Conservation (phyloP, 805 yeast genomes). For the Wickerhamomyces sydowiorum region DNA sequence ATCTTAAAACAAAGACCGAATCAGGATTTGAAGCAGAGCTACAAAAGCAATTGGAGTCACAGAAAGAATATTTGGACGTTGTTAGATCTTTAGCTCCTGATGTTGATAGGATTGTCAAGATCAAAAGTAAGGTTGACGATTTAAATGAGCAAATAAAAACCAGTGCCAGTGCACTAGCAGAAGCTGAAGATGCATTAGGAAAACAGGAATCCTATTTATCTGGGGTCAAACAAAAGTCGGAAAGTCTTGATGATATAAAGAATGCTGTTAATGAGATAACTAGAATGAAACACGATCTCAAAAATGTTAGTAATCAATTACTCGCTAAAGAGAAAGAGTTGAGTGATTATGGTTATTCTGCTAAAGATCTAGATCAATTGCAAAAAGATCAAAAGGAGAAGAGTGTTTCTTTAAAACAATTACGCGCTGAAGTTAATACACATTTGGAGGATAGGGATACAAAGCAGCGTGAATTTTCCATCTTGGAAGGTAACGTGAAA, state of each 20-base stretch:
- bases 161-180: not conserved
- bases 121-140: conserved; percentile 8
- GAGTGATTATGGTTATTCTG: conserved; percentile 29
- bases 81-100: conserved; percentile 24
- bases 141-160: conserved; percentile 8
- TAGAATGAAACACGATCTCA: conserved; percentile 28
- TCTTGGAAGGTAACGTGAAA: conserved; percentile 44
- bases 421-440: conserved; percentile 29
- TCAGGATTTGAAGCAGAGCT: conserved; percentile 27
- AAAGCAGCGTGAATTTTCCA: conserved; percentile 35
- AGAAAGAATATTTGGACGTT: conserved; percentile 24
- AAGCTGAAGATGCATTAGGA: conserved; percentile 2
- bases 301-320: conserved; percentile 23
- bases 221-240: not conserved
- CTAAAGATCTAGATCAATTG: conserved; percentile 37
- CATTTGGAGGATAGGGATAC: conserved; percentile 38
- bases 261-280: conserved; percentile 30
- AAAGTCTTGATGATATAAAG: conserved; percentile 11
- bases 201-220: conserved; percentile 5
- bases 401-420: conserved; percentile 31
- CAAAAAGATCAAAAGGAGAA: conserved; percentile 37
- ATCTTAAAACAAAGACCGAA: conserved; percentile 25
- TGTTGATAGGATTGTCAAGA: conserved; percentile 16
- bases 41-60: conserved; percentile 26
- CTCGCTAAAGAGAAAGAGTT: conserved; percentile 28